Evolutionary conservation across 2,329 filamentous ascomycete genomes (phyloP), one percentile per base, ranked within the genome.

Genomic region (Calonectria montana): DNA sequence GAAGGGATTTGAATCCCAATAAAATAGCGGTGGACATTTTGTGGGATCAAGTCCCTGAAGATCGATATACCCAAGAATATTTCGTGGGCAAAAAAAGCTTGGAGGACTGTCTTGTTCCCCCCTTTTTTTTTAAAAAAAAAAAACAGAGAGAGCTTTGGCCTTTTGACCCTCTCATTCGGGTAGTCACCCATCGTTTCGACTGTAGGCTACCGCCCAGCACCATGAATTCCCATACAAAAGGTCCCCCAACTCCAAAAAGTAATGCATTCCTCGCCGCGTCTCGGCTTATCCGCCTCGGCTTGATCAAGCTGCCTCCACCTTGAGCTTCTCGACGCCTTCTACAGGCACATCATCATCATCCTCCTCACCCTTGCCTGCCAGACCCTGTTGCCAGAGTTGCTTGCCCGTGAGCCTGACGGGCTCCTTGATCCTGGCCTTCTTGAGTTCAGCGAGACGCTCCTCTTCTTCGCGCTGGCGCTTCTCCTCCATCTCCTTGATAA

Each of bases 401-500:
- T 86, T 92, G 21, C 94, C 94, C 1, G 94, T 92, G 76, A 96
- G 83, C 80, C 88, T 92, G 45, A 92, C 89, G 18, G 94, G 91
- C 72, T 94, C 94, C 87, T 94, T 97, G 71, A 91, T 88, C 79
- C 87, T 93, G 21, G 92, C 91, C 86, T 94, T 93, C 84, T 94
- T 95, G 85, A 94, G 90, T 85, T 97, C 96, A 62, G 96, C 95
- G 39, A 92, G 87, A 74, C 94, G 91, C 77, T 96, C 94, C 75
- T 96, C 94, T 82, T 94, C 93, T 78, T 92, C 89, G 76, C 85
- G 88, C 77, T 86, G 83, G 76, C 91, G 90, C 81, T 89, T 86
- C 80, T 97, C 96, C 81, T 93, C 92, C 90, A 96, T 92, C 86
- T 98, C 97, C 80, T 88, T 87, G 73, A 91, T 82, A 81, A 98